Evolutionary conservation across 2,329 filamentous ascomycete genomes (phyloP), one percentile per base, ranked within the genome.

Genomic region (Exophiala sp.): DNA sequence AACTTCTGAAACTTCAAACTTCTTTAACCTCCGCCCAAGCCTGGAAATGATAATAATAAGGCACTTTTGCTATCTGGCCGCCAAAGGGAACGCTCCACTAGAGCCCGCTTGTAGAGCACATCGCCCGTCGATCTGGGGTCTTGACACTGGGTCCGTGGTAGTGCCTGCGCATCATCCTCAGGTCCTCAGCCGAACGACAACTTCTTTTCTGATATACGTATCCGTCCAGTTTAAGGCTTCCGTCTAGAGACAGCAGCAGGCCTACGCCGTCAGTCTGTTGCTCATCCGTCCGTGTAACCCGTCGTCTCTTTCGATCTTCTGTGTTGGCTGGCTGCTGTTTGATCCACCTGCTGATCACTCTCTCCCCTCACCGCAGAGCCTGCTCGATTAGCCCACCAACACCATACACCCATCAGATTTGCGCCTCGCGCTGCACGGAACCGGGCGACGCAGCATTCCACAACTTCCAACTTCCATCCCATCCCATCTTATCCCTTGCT

Each of bases 401-500:
- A 50, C n/a, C n/a, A n/a, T n/a, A n/a, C n/a, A n/a, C 42, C 35
- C 50, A 27, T 44, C 50, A 52, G 47, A 52, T 52, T 57, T 57
- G 52, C 43, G 50, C 50, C 52, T 53, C 18, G 34, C 54, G 52
- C 58, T 50, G 45, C 48, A 61, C 57, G 57, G 50, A 59, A 49
- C 56, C 52, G 57, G n/a, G 52, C 58, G 53, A 54, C 52, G 44
- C 56, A 52, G 51, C 58, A 61, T 49, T 58, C 60, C 45, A 58
- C 58, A 49, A 53, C 53, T 5, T 66, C 65, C 47, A 11, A 67
- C 70, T 50, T 53, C 65, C 48, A 37, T 19, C 40, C 42, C 46
- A 52, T 43, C 37, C 44, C 44, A 58, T 43, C 37, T 42, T 42
- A 58, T 58, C 58, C 58, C 58, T 61, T 61, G 53, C 58, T 61